Evolutionary conservation across 2,329 filamentous ascomycete genomes (phyloP).

Genomic region (Plenodomus lindquistii): DNA sequence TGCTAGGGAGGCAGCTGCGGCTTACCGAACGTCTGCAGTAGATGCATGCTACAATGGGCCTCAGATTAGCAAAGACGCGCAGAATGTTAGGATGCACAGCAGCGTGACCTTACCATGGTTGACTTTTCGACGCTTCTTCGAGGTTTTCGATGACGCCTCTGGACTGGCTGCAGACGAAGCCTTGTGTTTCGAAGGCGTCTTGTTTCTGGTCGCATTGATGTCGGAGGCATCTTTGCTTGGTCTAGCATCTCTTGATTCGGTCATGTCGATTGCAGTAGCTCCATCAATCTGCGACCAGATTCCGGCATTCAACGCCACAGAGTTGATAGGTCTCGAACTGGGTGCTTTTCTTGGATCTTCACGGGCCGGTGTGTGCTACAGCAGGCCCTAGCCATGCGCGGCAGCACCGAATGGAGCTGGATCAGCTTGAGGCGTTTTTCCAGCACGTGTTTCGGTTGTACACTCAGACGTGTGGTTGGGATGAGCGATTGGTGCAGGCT

Average conservation of each 20-base stretch:
- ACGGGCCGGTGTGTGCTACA: conserved; percentile 29
- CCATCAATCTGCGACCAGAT: conserved; percentile 43
- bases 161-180: conserved; percentile 31
- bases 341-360: conserved; percentile 29
- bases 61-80: conserved; percentile 35
- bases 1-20: conserved; percentile 29
- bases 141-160: conserved; percentile 38
- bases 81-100: conserved; percentile 25
- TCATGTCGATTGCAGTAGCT: conserved; percentile 39
- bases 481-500: conserved; percentile 18
- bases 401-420: conserved; percentile 25
- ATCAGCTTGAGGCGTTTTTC: conserved; percentile 16
- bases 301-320: conserved; percentile 44
- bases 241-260: conserved; percentile 32
- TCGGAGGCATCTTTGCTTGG: conserved; percentile 33
- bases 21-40: conserved; percentile 58
- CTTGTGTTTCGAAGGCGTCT: conserved; percentile 35
- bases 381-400: conserved; percentile 24
- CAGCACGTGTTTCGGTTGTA: conserved; percentile 37
- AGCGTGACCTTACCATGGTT: conserved; percentile 51
- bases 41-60: conserved; percentile 49
- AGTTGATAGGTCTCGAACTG: conserved; percentile 35
- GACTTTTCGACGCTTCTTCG: conserved; percentile 58
- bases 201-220: conserved; percentile 30
- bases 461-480: conserved; percentile 16